Evolutionary conservation across 2,329 filamentous ascomycete species (phyloP), one percentile per base, ranked within the genome.

Genomic region (Paraphaeosphaeria sporulosa): DNA sequence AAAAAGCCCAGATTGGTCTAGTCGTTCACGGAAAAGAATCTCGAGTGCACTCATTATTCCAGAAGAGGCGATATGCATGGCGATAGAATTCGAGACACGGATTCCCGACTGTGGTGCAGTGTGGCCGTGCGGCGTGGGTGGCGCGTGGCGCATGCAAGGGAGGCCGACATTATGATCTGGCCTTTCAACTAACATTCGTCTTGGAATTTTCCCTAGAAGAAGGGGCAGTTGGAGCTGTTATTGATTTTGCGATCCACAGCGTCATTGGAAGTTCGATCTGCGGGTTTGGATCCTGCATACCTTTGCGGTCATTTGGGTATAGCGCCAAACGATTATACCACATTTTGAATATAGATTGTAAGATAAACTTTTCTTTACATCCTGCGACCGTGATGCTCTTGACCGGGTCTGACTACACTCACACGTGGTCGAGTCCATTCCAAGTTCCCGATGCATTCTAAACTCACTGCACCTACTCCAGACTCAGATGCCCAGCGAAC

Each of bases 1-100:
- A 54, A 54, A 27, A 54, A 43, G 25, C 38, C 51, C 15, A 43
- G 36, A 43, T 23, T 54, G 10, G 12, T 54, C n/a, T 54, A 38
- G 40, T 10, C 17, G 19, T 21, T 9, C n/a, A 21, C 42, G 8
- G 12, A 12, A 19, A 8, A 21, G 19, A 10, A 44, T 9, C n/a
- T 40, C 19, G 38, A 44, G 42, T 44, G 19, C 7, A 44, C 10
- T 21, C 13, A 10, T 44, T 23, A 23, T 4, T n/a, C 19, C 5
- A 44, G 10, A 8, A 21, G 21, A 12, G 9, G 42, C 42, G 19
- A 19, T 44, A 13, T 19, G 8, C 19, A 44, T 21, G 19, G 9
- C 42, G 19, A 44, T 44, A 9, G 12, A 12, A 23, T n/a, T 44
- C 10, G 10, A 4, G 19, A n/a, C 5, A 19, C 19, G 19, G 3